Conservation (phyloP, 331 rosid species). For the Acacia concinna region DNA sequence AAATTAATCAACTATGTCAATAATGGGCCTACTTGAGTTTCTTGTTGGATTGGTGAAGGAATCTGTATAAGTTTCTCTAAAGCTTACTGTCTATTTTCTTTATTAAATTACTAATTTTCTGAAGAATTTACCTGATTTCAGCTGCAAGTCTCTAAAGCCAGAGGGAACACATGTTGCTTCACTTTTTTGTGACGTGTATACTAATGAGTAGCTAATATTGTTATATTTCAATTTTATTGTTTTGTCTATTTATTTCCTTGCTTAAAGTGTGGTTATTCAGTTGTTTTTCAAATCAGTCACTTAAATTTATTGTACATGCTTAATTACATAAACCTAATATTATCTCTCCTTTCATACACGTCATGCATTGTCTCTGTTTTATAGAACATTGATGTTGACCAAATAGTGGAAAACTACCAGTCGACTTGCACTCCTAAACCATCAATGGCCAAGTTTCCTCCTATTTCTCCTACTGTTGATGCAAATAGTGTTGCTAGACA, state of each 20-base stretch:
- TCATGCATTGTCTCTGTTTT: constrained; percentile 30
- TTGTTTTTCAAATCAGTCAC: constrained; percentile 1
- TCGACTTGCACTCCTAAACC: constrained; percentile 82
- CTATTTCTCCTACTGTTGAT: constrained; percentile 54
- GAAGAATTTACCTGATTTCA: constrained; percentile 19
- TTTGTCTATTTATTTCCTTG: constrained; percentile 1
- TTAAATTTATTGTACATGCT: constrained; percentile 16
- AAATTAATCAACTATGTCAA: constrained; percentile 17
- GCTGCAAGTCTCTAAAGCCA: constrained; percentile 5
- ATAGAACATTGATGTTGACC: constrained; percentile 90
- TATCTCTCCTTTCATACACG: constrained; percentile 33
- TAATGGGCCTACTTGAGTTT: background rate
- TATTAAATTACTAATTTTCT: background rate
- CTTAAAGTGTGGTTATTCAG: constrained; percentile 1
- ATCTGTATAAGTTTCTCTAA: constrained; percentile 6
- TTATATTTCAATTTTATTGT: constrained; percentile 6
- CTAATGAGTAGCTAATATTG: constrained; percentile 1
- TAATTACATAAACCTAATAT: constrained; percentile 17
- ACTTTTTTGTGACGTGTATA: constrained; percentile 17
- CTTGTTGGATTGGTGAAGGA: background rate
- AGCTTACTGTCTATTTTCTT: constrained; percentile 6
- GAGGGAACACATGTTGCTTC: constrained; percentile 24
- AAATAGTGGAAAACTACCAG: constrained; percentile 88
- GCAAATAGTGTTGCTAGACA: constrained; percentile 43
- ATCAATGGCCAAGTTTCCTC: constrained; percentile 66